Conservation (phyloP, 2,329 filamentous ascomycete genomes). For the Chaetomium sp. region DNA sequence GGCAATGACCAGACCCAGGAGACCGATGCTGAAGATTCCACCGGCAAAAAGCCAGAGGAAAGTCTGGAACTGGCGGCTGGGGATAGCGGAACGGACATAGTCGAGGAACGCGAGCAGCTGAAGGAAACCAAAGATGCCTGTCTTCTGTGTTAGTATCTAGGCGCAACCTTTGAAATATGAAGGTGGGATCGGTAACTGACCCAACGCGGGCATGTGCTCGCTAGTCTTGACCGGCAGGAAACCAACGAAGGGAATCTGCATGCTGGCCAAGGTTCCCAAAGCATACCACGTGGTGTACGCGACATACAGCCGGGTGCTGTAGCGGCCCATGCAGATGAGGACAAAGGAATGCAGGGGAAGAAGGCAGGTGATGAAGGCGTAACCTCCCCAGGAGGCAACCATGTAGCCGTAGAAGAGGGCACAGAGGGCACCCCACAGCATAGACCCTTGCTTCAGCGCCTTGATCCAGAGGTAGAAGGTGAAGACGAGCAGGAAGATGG, state of each 20-base stretch:
- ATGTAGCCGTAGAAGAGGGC: slow-evolving; percentile 99
- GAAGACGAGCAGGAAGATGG: slow-evolving; percentile 97
- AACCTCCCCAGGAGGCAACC: slow-evolving; percentile 99
- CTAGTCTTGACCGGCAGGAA: slow-evolving; percentile 95
- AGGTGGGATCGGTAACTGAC: slow-evolving; percentile 53
- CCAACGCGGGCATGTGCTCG: slow-evolving; percentile 96
- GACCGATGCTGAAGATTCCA: slow-evolving; percentile 70
- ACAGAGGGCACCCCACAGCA: slow-evolving; percentile 93
- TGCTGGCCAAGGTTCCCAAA: slow-evolving; percentile 91
- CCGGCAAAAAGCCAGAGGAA: slow-evolving; percentile 78
- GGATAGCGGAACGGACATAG: slow-evolving; percentile 84
- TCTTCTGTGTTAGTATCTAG: slow-evolving; percentile 15
- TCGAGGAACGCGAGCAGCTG: slow-evolving; percentile 92
- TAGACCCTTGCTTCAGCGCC: slow-evolving; percentile 92
- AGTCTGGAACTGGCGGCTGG: slow-evolving; percentile 91
- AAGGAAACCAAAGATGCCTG: slow-evolving; percentile 91
- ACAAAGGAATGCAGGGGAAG: slow-evolving; percentile 93
- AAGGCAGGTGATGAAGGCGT: slow-evolving; percentile 98
- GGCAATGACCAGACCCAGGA: slow-evolving; percentile 78
- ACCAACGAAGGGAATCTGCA: slow-evolving; percentile 99
- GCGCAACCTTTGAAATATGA: background rate
- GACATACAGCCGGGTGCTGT: slow-evolving; percentile 91
- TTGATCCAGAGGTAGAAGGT: slow-evolving; percentile 99
- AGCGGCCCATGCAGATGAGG: slow-evolving; percentile 93
- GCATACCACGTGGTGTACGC: slow-evolving; percentile 99